A percentile compares a stretch with the other conserved stretches of the same genome.
phyloP scores from a whole-genome alignment of 2,329 filamentous ascomycete species.

The Colletotrichum lini region DNA sequence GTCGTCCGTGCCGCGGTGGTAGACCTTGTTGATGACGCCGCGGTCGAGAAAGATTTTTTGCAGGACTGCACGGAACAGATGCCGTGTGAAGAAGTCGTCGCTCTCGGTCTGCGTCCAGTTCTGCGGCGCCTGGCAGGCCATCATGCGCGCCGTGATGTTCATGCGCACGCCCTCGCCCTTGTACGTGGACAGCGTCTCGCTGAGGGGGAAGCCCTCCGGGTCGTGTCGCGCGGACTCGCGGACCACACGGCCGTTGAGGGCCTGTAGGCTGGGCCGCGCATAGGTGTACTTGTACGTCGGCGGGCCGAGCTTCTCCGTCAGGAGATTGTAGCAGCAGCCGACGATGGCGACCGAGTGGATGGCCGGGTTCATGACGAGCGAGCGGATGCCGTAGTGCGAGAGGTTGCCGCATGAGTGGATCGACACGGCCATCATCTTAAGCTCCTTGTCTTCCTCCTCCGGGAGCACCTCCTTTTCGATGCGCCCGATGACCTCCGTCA shows the following conservation, averaged over 20 bases:
- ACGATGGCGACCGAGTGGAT: slow-evolving; percentile 95
- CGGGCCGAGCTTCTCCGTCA: slow-evolving; percentile 90
- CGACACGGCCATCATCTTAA: slow-evolving; percentile 86
- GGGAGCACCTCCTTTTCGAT: slow-evolving; percentile 63
- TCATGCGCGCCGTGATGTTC: slow-evolving; percentile 97
- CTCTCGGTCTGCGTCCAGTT: slow-evolving; percentile 92
- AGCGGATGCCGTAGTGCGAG: slow-evolving; percentile 93
- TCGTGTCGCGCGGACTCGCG: slow-evolving; percentile 82
- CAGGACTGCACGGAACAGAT: slow-evolving; percentile 92
- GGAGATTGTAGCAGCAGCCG: slow-evolving; percentile 97
- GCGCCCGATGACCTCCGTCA: slow-evolving; percentile 76
- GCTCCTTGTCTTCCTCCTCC: slow-evolving; percentile 50
- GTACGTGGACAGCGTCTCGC: slow-evolving; percentile 74
- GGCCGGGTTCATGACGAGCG: slow-evolving; percentile 84
- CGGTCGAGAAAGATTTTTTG: slow-evolving; percentile 94
- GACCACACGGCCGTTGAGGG: slow-evolving; percentile 77
- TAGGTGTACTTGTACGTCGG: slow-evolving; percentile 88
- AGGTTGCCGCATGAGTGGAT: slow-evolving; percentile 98
- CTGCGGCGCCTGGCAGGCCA: slow-evolving; percentile 94
- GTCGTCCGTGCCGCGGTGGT: slow-evolving; percentile 53
- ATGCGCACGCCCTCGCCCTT: slow-evolving; percentile 78
- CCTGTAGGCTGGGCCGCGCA: slow-evolving; percentile 78
- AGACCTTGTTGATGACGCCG: slow-evolving; percentile 77
- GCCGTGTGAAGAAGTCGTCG: slow-evolving; percentile 89
- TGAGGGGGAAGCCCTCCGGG: slow-evolving; percentile 95